Conservation (phyloP, 2,329 filamentous ascomycete species). For the Penicillium sp. region DNA sequence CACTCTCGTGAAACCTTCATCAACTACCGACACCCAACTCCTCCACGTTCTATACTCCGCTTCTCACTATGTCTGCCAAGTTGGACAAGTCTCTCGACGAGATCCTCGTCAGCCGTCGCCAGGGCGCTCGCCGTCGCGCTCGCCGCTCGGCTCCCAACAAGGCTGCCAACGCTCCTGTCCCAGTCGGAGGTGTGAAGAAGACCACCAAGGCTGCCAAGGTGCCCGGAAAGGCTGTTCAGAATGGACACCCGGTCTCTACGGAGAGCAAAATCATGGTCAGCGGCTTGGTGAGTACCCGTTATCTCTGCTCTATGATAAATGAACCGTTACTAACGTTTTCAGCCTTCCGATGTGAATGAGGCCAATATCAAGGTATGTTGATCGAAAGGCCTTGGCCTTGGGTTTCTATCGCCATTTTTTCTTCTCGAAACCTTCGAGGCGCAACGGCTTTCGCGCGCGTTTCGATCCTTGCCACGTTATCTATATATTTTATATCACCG, state of each 20-base stretch:
- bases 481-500: too few species aligned
- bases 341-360: conserved; percentile 96
- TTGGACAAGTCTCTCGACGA: conserved; percentile 95
- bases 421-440: conserved; percentile 36
- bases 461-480: too few species aligned
- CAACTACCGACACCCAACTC: too few species aligned
- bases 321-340: conserved; percentile 46
- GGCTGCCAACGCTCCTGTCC: too few species aligned
- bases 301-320: conserved; percentile 1
- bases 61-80: conserved; percentile 96
- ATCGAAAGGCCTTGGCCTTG: conserved; percentile 65
- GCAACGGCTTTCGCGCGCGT: conserved; percentile 30
- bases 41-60: too few species aligned
- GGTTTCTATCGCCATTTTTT: conserved; percentile 61
- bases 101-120: conserved; percentile 71
- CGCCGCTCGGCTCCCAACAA: conserved; percentile 43
- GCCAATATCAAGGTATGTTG: conserved; percentile 99
- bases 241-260: conserved; percentile 68
- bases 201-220: conserved; percentile 39
- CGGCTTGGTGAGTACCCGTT: conserved; percentile 68
- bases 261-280: conserved; percentile 98
- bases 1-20: too few species aligned
- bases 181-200: conserved; percentile 80
- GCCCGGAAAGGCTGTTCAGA: conserved; percentile 47
- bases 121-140: conserved; percentile 44